Base-by-base conservation (phyloP, 2,329 filamentous ascomycete genomes). In the Capronia americana region DNA sequence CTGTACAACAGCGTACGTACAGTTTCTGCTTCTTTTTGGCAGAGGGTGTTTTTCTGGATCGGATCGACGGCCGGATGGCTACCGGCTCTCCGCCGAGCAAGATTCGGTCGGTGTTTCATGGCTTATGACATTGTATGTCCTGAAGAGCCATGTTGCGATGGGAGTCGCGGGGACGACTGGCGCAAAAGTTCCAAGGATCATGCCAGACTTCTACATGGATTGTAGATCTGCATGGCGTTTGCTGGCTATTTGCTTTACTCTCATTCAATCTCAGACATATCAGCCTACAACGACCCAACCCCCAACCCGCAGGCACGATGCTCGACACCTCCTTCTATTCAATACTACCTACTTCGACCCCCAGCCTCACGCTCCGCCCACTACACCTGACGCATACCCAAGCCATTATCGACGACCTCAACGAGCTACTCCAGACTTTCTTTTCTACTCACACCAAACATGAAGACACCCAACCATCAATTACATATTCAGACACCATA, bases 1-100 rank as follows among this genome's bases (percentile, higher is more conserved):
- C 64, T 69, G 67, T 69, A 67, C 61, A 69, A 67, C 67, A 68
- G 65, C 61, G 53, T 68, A 46, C 63, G 64, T 67, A 68, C 62
- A 65, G 63, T 58, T 63, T 61, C 50, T 61, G 23, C 58, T 61
- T 64, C 48, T 58, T 69, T 64, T 46, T 56, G 58, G 58, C 59
- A 41, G 20, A 62, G 65, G 57, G 63, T 30, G 54, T 61, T 66
- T 64, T 64, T 68, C 68, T 68, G 68, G 66, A 68, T 66, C 55
- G 66, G 65, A 26, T 32, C 30, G 48, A 34, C 20, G 57, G 61
- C 41, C 24, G 62, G 32, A 46, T 28, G 46, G 53, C 28, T 57
- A 14, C 12, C 4, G 11, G 57, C 41, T 50, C 41, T 5, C 34
- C 17, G 44, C 17, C 28, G 38, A 50, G 57, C 57, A 59, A 23